Percentiles rank a stretch among this genome's conserved stretches.
phyloP scores from a whole-genome alignment of 257 asterid species.

The Catharanthus roseus region DNA sequence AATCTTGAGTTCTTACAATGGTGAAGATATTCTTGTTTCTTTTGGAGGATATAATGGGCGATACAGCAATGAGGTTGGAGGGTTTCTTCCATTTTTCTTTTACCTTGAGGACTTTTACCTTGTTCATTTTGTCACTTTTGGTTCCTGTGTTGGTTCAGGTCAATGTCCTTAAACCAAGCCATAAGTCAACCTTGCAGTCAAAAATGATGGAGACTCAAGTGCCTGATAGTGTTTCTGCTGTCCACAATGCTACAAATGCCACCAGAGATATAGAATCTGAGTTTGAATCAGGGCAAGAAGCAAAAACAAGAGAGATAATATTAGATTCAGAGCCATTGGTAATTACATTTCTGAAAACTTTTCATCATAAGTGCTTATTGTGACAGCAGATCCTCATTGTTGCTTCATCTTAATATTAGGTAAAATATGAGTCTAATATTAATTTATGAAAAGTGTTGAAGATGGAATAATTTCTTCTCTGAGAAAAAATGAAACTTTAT shows the following conservation, averaged over 20 bases:
- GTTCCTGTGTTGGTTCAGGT: conserved; percentile 45
- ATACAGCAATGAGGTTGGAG: conserved; percentile 84
- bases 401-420: not conserved
- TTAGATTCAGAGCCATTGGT: conserved; percentile 61
- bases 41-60: conserved; percentile 98
- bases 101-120: conserved; percentile 8
- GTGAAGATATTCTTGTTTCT: conserved; percentile 87
- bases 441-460: not conserved
- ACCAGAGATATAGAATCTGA: conserved; percentile 83
- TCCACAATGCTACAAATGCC: conserved; percentile 73
- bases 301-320: conserved; percentile 67
- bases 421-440: not conserved
- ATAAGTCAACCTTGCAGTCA: conserved; percentile 74
- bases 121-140: conserved; percentile 20
- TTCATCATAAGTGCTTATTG: not conserved
- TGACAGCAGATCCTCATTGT: not conserved
- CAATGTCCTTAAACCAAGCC: conserved; percentile 91
- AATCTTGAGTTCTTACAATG: conserved; percentile 66
- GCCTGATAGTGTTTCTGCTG: conserved; percentile 88
- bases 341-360: conserved; percentile 11
- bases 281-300: conserved; percentile 71
- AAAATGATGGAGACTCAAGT: conserved; percentile 63
- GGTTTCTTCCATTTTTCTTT: conserved; percentile 7
- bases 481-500: no score
- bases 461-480: not conserved